Percentiles rank a stretch among this genome's conserved stretches.
Conservation (phyloP, 352 stramenopile species). For the Globisporangium carolinianum region DNA sequence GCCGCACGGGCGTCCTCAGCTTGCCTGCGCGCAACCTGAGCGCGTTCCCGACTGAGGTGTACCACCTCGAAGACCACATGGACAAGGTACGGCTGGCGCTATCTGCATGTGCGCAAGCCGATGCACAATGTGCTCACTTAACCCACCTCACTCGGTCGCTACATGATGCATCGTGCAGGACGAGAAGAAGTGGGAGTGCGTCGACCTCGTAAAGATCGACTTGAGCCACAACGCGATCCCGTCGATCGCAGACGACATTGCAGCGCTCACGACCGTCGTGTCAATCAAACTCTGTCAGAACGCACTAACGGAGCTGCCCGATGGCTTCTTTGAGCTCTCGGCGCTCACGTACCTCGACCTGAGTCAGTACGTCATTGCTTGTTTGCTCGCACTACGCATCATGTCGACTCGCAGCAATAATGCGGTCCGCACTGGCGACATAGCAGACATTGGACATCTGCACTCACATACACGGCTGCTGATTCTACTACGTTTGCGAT, state of each 20-base stretch:
- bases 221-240: conserved; percentile 74
- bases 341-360: conserved; percentile 60
- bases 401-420: too few relatives aligned
- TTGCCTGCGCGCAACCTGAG: conserved; percentile 47
- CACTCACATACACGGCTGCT: not conserved
- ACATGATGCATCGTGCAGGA: conserved; percentile 22
- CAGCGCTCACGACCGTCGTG: conserved; percentile 34
- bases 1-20: conserved; percentile 52
- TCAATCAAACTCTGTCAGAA: conserved; percentile 75
- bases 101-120: not conserved
- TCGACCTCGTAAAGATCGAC: conserved; percentile 75
- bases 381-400: too few relatives aligned
- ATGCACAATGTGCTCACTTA: not conserved
- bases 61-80: conserved; percentile 70
- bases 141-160: not conserved
- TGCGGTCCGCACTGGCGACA: too few relatives aligned
- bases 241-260: conserved; percentile 47
- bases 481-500: not conserved
- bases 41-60: conserved; percentile 62
- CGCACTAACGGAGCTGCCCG: conserved; percentile 37
- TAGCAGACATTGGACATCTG: too few relatives aligned
- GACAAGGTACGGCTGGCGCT: conserved; percentile 33
- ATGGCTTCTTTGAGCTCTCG: conserved; percentile 62
- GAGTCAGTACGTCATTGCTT: conserved; percentile 41
- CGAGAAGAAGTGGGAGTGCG: conserved; percentile 82